Evolutionary conservation across 805 yeast species (phyloP).

Genomic region (Clavispora vitiphila): DNA sequence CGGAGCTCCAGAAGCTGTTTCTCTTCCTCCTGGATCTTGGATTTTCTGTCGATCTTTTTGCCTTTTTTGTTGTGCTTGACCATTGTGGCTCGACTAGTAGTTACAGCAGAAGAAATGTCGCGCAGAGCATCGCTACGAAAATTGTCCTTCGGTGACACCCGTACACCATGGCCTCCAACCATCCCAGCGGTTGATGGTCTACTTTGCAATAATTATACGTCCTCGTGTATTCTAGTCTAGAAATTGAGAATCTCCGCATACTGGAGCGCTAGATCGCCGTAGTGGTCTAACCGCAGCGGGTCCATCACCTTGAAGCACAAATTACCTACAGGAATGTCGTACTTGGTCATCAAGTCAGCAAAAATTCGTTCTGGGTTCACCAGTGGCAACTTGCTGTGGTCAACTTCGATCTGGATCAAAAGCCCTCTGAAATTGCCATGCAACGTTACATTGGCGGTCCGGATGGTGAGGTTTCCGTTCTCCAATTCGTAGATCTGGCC

Average conservation of each 20-base stretch:
- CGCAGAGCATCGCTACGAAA: conserved; percentile 7
- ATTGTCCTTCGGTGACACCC: neutral
- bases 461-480: conserved; percentile 46
- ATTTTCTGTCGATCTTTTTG: conserved; percentile 14
- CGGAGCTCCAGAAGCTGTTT: conserved; percentile 41
- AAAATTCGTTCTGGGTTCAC: conserved; percentile 17
- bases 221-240: too few species aligned
- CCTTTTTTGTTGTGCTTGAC: conserved; percentile 14
- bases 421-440: conserved; percentile 74
- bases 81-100: conserved; percentile 4
- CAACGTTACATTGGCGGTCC: conserved; percentile 66
- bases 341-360: conserved; percentile 22
- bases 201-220: too few species aligned
- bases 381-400: conserved; percentile 8
- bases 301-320: conserved; percentile 30
- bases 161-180: too few species aligned
- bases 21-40: conserved; percentile 26
- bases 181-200: too few species aligned
- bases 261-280: conserved; percentile 39
- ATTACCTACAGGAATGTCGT: conserved; percentile 38
- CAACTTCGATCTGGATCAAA: conserved; percentile 52
- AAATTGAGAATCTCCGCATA: conserved; percentile 38
- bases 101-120: neutral
- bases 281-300: conserved; percentile 20
- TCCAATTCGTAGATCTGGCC: conserved; percentile 61